Percentiles rank a stretch among this genome's conserved stretches.
phyloP scores from a whole-genome alignment of 2,329 filamentous ascomycete genomes.

The Aspergillus hiratsukae region DNA sequence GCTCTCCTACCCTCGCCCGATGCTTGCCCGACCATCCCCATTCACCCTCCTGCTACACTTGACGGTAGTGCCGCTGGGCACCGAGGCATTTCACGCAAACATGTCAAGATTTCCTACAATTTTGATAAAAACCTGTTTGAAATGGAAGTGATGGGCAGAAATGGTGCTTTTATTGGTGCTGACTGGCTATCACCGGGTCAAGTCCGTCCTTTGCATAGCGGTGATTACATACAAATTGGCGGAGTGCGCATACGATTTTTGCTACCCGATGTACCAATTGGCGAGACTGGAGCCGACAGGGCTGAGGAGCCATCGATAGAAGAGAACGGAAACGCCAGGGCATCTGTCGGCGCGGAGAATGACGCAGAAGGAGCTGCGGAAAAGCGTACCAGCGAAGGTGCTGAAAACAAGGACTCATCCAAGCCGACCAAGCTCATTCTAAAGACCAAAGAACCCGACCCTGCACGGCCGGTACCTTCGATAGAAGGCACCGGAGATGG shows the following conservation, averaged over 20 bases:
- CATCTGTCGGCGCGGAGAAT: constrained; percentile 39
- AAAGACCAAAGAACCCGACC: constrained; percentile 27
- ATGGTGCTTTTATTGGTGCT: constrained; percentile 54
- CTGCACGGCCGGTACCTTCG: constrained; percentile 23
- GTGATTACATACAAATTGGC: constrained; percentile 56
- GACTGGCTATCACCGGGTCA: constrained; percentile 46
- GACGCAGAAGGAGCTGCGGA: constrained; percentile 31
- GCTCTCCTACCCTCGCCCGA: constrained; percentile 48
- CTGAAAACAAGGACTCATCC: constrained; percentile 23
- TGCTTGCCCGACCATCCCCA: constrained; percentile 55
- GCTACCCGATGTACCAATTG: constrained; percentile 49
- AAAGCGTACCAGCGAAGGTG: constrained; percentile 21
- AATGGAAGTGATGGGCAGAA: constrained; percentile 55
- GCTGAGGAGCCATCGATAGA: constrained; percentile 38
- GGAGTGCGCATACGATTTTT: constrained; percentile 54
- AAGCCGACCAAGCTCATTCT: constrained; percentile 26
- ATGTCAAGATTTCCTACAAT: constrained; percentile 59
- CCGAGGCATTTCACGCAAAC: constrained; percentile 58
- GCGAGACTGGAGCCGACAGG: constrained; percentile 46
- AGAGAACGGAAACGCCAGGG: constrained; percentile 30
- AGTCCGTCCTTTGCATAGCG: constrained; percentile 49
- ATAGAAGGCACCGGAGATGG: constrained; percentile 35
- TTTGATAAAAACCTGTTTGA: constrained; percentile 54
- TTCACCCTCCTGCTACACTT: constrained; percentile 51
- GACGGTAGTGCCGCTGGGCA: constrained; percentile 47